Conservation (phyloP, 2,329 filamentous ascomycete species). For the Sarocladium oryzae region DNA sequence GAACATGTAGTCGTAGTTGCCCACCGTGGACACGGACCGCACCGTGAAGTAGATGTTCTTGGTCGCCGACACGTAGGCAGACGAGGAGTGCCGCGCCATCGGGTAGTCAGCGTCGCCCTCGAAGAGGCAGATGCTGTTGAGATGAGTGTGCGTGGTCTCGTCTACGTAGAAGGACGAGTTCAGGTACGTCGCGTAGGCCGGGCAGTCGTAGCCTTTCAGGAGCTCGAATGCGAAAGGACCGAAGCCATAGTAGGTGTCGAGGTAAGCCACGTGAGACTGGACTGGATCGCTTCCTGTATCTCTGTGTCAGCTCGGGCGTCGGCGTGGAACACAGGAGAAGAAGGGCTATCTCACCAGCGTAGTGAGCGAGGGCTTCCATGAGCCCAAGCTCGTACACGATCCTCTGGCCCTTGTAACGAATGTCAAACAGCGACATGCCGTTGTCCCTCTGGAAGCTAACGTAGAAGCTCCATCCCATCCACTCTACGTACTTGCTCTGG, state of each 20-base stretch:
- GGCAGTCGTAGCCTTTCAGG: constrained; percentile 43
- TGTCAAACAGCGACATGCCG: constrained; percentile 42
- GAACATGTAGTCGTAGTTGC: constrained; percentile 38
- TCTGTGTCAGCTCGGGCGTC: too few relatives aligned
- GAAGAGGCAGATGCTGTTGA: constrained; percentile 48
- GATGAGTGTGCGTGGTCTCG: constrained; percentile 35
- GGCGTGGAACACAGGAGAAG: neutral
- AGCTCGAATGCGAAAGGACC: constrained; percentile 37
- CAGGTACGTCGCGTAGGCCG: constrained; percentile 39
- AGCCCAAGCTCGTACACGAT: constrained; percentile 49
- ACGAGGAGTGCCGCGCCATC: constrained; percentile 40
- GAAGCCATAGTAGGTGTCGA: constrained; percentile 41
- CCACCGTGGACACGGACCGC: constrained; percentile 30
- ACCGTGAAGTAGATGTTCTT: constrained; percentile 43
- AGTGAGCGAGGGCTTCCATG: constrained; percentile 47
- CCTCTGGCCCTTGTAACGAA: constrained; percentile 47
- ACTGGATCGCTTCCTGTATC: constrained; percentile 30
- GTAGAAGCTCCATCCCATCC: constrained; percentile 42
- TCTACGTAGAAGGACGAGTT: constrained; percentile 36
- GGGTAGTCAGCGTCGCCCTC: constrained; percentile 44
- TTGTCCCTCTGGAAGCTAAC: constrained; percentile 41
- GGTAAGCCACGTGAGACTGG: constrained; percentile 35
- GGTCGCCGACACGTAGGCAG: constrained; percentile 34
- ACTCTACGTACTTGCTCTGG: constrained; percentile 14
- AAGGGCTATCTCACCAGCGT: constrained; percentile 24